Evolutionary conservation across 2,329 filamentous ascomycete genomes (phyloP), one percentile per base, ranked within the genome.

Genomic region (Apiospora hydei): DNA sequence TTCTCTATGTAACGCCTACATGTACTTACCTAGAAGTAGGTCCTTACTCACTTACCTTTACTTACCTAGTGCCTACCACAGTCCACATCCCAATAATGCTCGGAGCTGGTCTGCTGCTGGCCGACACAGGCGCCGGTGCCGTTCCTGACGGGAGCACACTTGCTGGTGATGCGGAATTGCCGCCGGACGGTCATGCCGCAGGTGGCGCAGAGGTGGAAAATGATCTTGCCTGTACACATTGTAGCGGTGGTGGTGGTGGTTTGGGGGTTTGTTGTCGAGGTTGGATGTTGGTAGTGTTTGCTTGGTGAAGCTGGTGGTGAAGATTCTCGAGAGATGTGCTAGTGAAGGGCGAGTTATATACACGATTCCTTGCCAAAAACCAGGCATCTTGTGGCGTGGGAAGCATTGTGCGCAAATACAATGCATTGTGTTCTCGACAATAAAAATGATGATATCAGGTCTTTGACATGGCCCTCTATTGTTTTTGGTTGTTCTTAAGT

Each of bases 171-270:
- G 14, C 51, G 51, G 51, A 57, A 57, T 3, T 34, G 5, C 7
- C 34, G 14, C 14, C 24, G 6, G 51, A 57, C 51, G 14, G 26
- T 34, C 14, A 57, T 6, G 26, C 51, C 51, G 6, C 51, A 57
- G 6, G 8, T 3, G 51, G 16, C 26, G 14, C 51, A 57, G 16
- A 57, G 14, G 16, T 57, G 26, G 16, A 18, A 57, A 16, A 34
- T 57, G 26, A 57, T 18, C 14, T 57, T 57, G 30, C 51, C 51
- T 30, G 30, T 57, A 57, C 51, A 57, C 51, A 57, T 57, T 34
- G 26, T 18, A 38, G 7, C 34, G 34, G 34, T 26, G 26, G 51
- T 53, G 24, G 16, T 30, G 92, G 82, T 11, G 89, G 89, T 75
- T 75, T 16, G 18, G 7, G 4, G 8, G 18, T 47, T 47, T 47